Evolutionary conservation across 2,329 filamentous ascomycete genomes (phyloP).

Genomic region (Amesomyces nigricolor): DNA sequence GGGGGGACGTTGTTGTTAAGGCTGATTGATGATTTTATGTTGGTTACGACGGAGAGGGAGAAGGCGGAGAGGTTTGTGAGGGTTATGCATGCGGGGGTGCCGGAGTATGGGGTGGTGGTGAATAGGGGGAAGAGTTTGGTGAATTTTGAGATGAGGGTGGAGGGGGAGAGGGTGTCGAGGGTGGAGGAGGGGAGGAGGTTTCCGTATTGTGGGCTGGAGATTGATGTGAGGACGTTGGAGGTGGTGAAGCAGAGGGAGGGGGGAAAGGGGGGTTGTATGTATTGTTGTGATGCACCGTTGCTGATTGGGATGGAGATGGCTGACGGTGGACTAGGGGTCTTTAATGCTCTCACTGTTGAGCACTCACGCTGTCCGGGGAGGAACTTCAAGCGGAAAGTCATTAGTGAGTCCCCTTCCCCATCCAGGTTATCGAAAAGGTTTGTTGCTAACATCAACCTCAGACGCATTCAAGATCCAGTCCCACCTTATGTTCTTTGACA

Average conservation of each 20-base stretch:
- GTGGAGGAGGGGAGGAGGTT: conserved; percentile 48
- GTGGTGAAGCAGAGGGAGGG: conserved; percentile 63
- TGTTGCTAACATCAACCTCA: conserved; percentile 25
- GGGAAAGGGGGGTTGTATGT: conserved; percentile 45
- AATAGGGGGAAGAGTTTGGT: conserved; percentile 73
- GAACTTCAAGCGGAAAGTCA: conserved; percentile 72
- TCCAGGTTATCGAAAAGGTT: neutral
- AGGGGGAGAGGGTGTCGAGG: conserved; percentile 47
- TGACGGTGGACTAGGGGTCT: conserved; percentile 41
- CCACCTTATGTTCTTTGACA: conserved; percentile 78
- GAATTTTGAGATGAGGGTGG: conserved; percentile 68
- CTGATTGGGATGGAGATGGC: conserved; percentile 19
- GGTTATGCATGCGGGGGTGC: conserved; percentile 72
- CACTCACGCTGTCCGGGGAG: conserved; percentile 65
- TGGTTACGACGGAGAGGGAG: conserved; percentile 65
- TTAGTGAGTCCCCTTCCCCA: conserved; percentile 46
- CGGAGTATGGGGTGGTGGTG: conserved; percentile 74
- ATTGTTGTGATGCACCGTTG: neutral
- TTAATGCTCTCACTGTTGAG: conserved; percentile 75
- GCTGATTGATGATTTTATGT: conserved; percentile 86
- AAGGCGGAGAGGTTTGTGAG: conserved; percentile 70
- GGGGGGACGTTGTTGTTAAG: conserved; percentile 57
- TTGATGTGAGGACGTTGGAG: conserved; percentile 69
- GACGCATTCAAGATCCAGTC: conserved; percentile 77
- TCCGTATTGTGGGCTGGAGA: conserved; percentile 80